Conservation (phyloP, 495 filamentous ascomycete genomes). For the Lepraria neglecta region DNA sequence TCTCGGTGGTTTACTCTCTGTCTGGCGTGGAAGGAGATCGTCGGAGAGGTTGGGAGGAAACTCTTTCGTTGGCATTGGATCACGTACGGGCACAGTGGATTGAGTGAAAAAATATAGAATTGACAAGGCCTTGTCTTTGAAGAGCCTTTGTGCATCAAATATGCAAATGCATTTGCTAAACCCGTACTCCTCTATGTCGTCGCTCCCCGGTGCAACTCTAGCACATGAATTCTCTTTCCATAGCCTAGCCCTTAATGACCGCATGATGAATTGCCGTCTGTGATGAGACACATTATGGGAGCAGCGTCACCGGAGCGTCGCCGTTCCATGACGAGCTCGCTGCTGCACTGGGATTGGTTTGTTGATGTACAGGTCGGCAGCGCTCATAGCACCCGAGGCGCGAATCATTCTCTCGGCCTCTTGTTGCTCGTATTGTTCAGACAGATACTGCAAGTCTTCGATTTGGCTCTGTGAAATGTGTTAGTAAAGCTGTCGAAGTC, state of each 20-base stretch:
- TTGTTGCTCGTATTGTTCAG: slow-evolving; percentile 47
- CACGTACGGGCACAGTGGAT: no score
- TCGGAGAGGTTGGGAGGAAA: neutral
- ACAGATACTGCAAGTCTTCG: slow-evolving; percentile 47
- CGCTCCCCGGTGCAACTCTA: no score
- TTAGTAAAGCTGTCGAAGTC: slow-evolving; percentile 1
- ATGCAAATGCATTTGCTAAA: no score
- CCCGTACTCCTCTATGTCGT: no score
- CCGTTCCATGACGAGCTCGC: slow-evolving; percentile 18
- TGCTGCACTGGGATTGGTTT: slow-evolving; percentile 42
- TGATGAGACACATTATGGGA: neutral
- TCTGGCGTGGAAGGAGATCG: neutral
- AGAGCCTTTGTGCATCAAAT: no score
- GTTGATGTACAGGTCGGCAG: slow-evolving; percentile 46
- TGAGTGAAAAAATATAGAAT: no score
- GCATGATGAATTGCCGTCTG: no score
- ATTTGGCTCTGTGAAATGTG: slow-evolving; percentile 43
- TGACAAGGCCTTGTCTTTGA: no score
- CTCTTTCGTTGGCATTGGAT: neutral
- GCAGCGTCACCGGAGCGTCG: slow-evolving; percentile 5
- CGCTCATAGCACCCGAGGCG: slow-evolving; percentile 26
- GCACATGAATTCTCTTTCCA: no score
- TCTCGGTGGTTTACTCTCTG: no score
- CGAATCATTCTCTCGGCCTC: slow-evolving; percentile 45
- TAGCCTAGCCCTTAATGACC: no score